Conservation (phyloP, 441 rosid genomes). For the Populus tomentosa region DNA sequence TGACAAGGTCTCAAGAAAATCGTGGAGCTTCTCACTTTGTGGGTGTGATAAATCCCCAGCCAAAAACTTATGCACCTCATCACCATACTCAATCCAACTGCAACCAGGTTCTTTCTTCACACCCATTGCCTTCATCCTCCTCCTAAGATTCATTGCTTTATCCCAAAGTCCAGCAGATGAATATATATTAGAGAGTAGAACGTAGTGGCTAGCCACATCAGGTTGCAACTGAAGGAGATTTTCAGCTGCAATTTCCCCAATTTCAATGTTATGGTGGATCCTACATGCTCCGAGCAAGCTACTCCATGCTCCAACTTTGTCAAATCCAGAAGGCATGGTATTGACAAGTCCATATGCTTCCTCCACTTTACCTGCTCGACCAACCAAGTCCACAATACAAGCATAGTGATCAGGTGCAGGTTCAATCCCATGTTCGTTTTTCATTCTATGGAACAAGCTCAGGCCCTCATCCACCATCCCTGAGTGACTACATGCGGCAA, state of each 20-base stretch:
- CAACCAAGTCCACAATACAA: conserved; percentile 81
- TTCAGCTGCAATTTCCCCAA: conserved; percentile 69
- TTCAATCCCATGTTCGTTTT: conserved; percentile 43
- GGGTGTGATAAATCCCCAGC: conserved; percentile 78
- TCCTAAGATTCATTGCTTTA: conserved; percentile 33
- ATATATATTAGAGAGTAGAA: conserved; percentile 33
- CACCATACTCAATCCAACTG: conserved; percentile 39
- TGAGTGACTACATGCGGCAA: conserved; percentile 88
- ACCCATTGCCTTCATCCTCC: conserved; percentile 27
- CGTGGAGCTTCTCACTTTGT: conserved; percentile 53
- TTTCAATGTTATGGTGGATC: conserved; percentile 56
- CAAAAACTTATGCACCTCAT: conserved; percentile 55
- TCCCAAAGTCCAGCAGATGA: conserved; percentile 36
- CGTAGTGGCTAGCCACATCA: conserved; percentile 65
- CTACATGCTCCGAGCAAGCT: conserved; percentile 84
- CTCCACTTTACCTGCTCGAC: conserved; percentile 68
- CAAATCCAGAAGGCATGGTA: conserved; percentile 47
- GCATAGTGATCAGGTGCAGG: conserved; percentile 81
- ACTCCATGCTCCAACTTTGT: conserved; percentile 76
- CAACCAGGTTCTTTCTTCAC: conserved; percentile 31
- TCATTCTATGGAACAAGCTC: conserved; percentile 60
- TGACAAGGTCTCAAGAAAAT: conserved; percentile 49
- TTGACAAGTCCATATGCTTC: conserved; percentile 56
- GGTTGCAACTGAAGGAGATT: conserved; percentile 71
- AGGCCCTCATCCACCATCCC: conserved; percentile 76